phyloP scores from a whole-genome alignment of 352 stramenopile species.

The Phytophthora agathidicida region DNA sequence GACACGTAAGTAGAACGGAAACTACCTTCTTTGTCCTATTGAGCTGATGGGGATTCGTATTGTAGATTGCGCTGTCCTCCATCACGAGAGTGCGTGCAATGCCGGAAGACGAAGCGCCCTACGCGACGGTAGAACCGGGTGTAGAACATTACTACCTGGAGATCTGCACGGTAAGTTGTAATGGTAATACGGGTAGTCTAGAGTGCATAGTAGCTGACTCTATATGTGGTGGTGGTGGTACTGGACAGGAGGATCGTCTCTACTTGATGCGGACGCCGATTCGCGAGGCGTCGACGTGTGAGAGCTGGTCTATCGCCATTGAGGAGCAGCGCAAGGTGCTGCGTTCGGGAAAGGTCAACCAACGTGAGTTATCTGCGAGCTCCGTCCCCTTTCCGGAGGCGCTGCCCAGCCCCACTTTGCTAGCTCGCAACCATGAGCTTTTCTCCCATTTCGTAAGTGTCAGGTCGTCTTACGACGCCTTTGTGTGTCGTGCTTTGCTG shows the following conservation, averaged over 20 bases:
- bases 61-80: constrained; percentile 60
- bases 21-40: background rate
- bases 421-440: constrained; percentile 79
- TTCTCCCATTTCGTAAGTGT: constrained; percentile 87
- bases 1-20: constrained; percentile 44
- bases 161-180: constrained; percentile 63
- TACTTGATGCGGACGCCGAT: constrained; percentile 79
- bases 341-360: constrained; percentile 50
- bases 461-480: constrained; percentile 34
- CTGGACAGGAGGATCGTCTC: constrained; percentile 58
- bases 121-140: constrained; percentile 53
- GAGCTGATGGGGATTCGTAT: background rate
- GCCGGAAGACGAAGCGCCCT: constrained; percentile 71
- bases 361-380: constrained; percentile 52
- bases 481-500: constrained; percentile 27
- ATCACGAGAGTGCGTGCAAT: constrained; percentile 80
- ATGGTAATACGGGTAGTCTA: background rate
- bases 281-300: constrained; percentile 75
- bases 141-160: constrained; percentile 85
- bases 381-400: constrained; percentile 39
- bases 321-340: constrained; percentile 84
- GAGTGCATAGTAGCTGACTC: background rate
- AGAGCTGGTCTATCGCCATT: constrained; percentile 87
- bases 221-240: background rate
- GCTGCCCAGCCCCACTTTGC: constrained; percentile 70